A percentile compares a stretch with the other conserved stretches of the same genome.
phyloP scores from a whole-genome alignment of 2,329 filamentous ascomycete species.

The Botrytis squamosa region DNA sequence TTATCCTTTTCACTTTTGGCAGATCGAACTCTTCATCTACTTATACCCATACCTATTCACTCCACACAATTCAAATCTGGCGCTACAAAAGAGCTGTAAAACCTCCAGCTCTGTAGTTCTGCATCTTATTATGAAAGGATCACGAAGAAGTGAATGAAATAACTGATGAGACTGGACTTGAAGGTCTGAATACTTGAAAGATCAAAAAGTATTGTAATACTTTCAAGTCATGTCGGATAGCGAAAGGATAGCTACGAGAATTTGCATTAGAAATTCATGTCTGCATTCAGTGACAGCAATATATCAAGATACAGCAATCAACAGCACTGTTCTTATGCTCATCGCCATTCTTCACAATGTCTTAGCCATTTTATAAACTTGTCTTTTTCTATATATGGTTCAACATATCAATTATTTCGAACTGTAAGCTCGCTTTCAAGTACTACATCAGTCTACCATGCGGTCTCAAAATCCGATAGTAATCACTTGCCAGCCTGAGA shows the following conservation, averaged over 20 bases:
- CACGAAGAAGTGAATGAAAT: fast-evolving
- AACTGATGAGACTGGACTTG: not conserved
- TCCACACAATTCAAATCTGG: not conserved
- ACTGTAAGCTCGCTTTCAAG: not conserved
- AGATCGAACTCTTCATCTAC: not conserved
- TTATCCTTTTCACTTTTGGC: not conserved
- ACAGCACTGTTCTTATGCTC: not conserved
- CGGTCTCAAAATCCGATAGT: not conserved
- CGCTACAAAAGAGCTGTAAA: not conserved
- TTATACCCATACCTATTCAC: not conserved
- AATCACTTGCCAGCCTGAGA: not conserved
- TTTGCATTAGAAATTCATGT: not conserved
- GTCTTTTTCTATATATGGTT: not conserved
- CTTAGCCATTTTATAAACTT: not conserved
- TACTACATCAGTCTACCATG: not conserved
- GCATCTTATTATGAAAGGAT: not conserved
- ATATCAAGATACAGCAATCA: not conserved
- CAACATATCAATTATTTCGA: not conserved
- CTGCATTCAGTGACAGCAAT: not conserved
- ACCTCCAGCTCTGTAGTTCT: not conserved
- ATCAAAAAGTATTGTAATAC: not conserved
- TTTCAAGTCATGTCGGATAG: not conserved
- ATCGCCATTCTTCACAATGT: not conserved
- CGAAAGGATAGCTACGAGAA: not conserved
- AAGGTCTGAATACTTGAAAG: not conserved